A percentile compares a stretch with the other conserved stretches of the same genome.
Evolutionary conservation across 2,329 filamentous ascomycete genomes (phyloP).

Genomic region (Amylocarpus encephaloides): DNA sequence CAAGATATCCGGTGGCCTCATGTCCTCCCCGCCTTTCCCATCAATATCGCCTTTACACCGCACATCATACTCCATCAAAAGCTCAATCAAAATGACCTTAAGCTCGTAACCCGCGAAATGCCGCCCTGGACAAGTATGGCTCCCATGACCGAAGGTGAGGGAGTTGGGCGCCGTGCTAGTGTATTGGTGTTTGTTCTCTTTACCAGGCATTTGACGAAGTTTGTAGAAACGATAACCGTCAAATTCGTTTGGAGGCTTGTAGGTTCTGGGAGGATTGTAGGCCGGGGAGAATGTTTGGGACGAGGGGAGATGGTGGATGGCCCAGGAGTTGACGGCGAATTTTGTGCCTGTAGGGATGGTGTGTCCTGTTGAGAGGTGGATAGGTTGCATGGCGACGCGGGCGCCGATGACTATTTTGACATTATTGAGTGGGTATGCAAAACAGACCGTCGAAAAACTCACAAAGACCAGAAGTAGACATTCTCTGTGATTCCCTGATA

Average conservation of each 20-base stretch:
- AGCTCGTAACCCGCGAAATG: constrained; percentile 38
- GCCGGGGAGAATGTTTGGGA: constrained; percentile 21
- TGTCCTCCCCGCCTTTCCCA: constrained; percentile 59
- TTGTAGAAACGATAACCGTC: constrained; percentile 24
- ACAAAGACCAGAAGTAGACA: constrained; percentile 32
- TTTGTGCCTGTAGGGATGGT: constrained; percentile 28
- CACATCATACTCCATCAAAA: constrained; percentile 32
- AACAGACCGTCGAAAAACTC: constrained; percentile 6
- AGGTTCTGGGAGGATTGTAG: constrained; percentile 19
- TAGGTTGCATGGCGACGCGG: constrained; percentile 15
- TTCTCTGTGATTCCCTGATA: constrained; percentile 36
- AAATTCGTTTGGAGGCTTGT: constrained; percentile 16
- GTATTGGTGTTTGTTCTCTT: constrained; percentile 30
- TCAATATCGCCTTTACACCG: constrained; percentile 68
- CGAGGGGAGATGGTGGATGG: constrained; percentile 21
- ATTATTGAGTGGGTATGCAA: background rate
- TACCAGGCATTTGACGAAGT: constrained; percentile 18
- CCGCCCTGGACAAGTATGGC: constrained; percentile 38
- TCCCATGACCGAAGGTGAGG: constrained; percentile 37
- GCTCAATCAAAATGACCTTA: constrained; percentile 41
- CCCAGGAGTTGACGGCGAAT: constrained; percentile 30
- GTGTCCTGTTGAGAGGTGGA: constrained; percentile 33
- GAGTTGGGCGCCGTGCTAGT: constrained; percentile 32
- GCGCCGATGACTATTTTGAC: constrained; percentile 18
- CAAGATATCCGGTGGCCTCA: constrained; percentile 51